Evolutionary conservation across 1,284 basidiomycete species (phyloP).

Genomic region (Leccinum griseonigrum): DNA sequence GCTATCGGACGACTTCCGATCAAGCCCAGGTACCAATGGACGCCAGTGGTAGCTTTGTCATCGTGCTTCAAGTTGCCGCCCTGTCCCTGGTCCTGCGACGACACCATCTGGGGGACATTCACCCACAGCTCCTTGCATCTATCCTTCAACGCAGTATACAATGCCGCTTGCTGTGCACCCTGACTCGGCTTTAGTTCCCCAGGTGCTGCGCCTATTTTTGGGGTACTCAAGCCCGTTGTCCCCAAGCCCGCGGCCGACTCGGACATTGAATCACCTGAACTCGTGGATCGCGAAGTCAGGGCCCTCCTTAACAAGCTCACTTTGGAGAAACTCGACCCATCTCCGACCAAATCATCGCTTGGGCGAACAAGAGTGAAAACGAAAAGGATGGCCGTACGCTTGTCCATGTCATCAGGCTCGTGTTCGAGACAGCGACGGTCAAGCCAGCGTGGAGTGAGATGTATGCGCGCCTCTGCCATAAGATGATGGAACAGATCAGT

Average conservation of each 20-base stretch:
- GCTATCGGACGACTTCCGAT: too few species aligned
- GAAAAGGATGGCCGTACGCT: constrained; percentile 93
- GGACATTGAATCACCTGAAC: constrained; percentile 66
- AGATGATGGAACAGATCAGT: constrained; percentile 90
- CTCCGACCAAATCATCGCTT: constrained; percentile 87
- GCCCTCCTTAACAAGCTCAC: constrained; percentile 94
- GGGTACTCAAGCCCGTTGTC: constrained; percentile 58
- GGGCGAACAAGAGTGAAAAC: constrained; percentile 91
- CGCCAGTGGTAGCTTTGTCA: too few species aligned
- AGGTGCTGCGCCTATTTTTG: constrained; percentile 6
- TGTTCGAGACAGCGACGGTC: constrained; percentile 96
- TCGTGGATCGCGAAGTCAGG: constrained; percentile 94
- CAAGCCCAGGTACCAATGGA: too few species aligned
- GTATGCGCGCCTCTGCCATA: constrained; percentile 93
- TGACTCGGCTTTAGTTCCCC: constrained; percentile 27
- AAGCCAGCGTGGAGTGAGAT: constrained; percentile 95
- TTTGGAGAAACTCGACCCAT: constrained; percentile 96
- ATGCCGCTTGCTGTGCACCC: too few species aligned
- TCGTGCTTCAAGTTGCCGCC: too few species aligned
- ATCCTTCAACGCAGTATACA: too few species aligned
- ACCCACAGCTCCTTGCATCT: too few species aligned
- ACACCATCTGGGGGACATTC: too few species aligned
- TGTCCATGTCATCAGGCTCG: constrained; percentile 92
- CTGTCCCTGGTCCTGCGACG: too few species aligned
- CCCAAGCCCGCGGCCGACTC: constrained; percentile 40